Percentiles rank a stretch among this genome's conserved stretches.
Evolutionary conservation across 2,329 filamentous ascomycete genomes (phyloP).

Genomic region (Tolypocladium cylindrosporum): DNA sequence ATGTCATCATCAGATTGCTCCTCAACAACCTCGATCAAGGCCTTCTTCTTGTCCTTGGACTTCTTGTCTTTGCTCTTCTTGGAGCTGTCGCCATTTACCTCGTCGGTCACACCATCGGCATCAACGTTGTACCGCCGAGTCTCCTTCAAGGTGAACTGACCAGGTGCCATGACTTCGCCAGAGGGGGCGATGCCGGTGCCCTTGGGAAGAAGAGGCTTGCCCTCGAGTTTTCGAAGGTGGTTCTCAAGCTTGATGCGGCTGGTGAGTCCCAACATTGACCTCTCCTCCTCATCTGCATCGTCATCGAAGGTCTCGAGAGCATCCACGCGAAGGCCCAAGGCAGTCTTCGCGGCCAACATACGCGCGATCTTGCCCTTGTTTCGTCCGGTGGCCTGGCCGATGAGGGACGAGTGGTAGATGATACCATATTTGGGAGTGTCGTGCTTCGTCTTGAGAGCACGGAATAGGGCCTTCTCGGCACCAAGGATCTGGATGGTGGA

Average conservation of each 20-base stretch:
- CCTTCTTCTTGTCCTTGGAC: slow-evolving; percentile 33
- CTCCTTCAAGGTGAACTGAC: slow-evolving; percentile 88
- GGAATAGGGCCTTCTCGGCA: slow-evolving; percentile 97
- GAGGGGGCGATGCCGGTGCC: slow-evolving; percentile 67
- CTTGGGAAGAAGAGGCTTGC: slow-evolving; percentile 75
- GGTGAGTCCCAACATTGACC: slow-evolving; percentile 66
- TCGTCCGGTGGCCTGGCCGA: slow-evolving; percentile 92
- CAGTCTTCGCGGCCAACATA: slow-evolving; percentile 88
- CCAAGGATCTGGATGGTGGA: slow-evolving; percentile 97
- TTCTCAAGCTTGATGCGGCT: slow-evolving; percentile 66
- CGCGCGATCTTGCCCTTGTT: slow-evolving; percentile 99
- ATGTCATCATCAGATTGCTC: slow-evolving; percentile 33
- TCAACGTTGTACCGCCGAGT: slow-evolving; percentile 90
- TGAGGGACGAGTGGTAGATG: slow-evolving; percentile 84
- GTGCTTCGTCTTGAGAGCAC: slow-evolving; percentile 97
- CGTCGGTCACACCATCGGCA: slow-evolving; percentile 70
- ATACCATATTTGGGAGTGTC: slow-evolving; percentile 98
- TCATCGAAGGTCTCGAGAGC: slow-evolving; percentile 52
- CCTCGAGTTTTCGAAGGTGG: slow-evolving; percentile 69
- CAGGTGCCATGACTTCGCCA: slow-evolving; percentile 51
- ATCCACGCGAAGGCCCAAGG: slow-evolving; percentile 87
- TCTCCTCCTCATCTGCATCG: slow-evolving; percentile 79
- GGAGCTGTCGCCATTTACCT: slow-evolving; percentile 32
- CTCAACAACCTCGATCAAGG: slow-evolving; percentile 28
- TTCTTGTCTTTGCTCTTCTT: slow-evolving; percentile 29